Base-by-base conservation (phyloP, 2,329 filamentous ascomycete genomes). In the Chalara sp. region DNA sequence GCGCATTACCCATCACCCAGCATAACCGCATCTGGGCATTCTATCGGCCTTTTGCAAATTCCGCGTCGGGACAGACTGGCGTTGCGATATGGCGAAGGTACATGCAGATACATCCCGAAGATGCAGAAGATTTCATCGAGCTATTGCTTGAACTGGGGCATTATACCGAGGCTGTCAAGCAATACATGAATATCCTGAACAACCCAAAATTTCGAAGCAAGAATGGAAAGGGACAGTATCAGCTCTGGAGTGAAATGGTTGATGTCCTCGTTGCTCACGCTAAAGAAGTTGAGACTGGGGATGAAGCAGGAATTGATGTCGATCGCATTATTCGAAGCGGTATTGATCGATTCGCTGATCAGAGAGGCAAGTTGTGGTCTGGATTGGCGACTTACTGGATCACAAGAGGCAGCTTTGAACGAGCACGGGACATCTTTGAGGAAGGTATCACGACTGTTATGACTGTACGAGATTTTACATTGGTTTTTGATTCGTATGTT, bases 171-270 rank as follows among this genome's bases (percentile, higher is more conserved):
- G 93, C 93, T 5, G 87, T 95, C 50, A 86, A 86, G 67, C 85
- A 86, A 59, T 99, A 96, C 68, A 95, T 97, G 66, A 82, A 89
- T 45, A 84, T 97, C 48, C 78, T 99, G 62, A 91, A 97, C 73
- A 91, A 96, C 61, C 81, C 87, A 3, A 84, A 84, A 35, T 97
- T 99, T 70, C 81, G 83, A 65, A 97, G 92, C 71, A 96, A 95
- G 70, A 84, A 93, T 58, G 88, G 88, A 53, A 96, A 96, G 70
- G 92, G 93, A 1, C 89, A 92, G 56, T 99, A 95, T 66, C 90
- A 99, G 68, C 78, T 99, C 46, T 99, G 93, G 93, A 93, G 83
- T 56, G 93, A 99, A 67, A 95, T 99, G 89, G 84, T 97, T 35
- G 93, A 99, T 63, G 68, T 97, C 57, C 75, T 99, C 44, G 95